phyloP scores from a whole-genome alignment of 2,329 filamentous ascomycete species.

The Botrytis paeoniae region DNA sequence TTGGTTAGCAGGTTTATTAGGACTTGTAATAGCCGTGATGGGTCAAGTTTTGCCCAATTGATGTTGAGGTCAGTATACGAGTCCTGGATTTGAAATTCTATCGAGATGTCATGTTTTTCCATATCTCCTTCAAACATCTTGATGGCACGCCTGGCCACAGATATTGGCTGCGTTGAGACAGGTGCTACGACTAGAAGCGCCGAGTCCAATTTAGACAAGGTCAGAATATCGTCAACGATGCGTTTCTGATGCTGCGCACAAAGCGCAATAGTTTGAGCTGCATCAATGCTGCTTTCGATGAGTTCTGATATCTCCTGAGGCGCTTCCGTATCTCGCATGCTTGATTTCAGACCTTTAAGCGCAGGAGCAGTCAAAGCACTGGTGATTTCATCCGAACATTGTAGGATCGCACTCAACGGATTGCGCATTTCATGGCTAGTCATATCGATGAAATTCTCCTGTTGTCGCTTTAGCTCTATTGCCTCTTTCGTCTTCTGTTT shows the following conservation, averaged over 20 bases:
- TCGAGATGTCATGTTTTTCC: constrained; percentile 66
- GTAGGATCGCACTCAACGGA: constrained; percentile 69
- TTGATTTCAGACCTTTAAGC: background rate
- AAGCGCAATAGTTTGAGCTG: constrained; percentile 76
- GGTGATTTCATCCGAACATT: constrained; percentile 60
- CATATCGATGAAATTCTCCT: constrained; percentile 80
- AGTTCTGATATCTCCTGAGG: constrained; percentile 46
- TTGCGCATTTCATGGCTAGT: constrained; percentile 72
- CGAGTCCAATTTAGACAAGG: constrained; percentile 67
- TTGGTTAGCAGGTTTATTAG: constrained; percentile 80
- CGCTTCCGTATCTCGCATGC: background rate
- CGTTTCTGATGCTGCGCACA: constrained; percentile 71
- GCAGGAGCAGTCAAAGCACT: constrained; percentile 14
- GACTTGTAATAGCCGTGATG: constrained; percentile 74
- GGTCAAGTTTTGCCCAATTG: constrained; percentile 72
- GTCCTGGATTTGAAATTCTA: constrained; percentile 66
- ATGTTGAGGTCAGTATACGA: constrained; percentile 63
- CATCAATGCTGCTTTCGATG: constrained; percentile 61
- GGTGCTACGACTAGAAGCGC: constrained; percentile 68
- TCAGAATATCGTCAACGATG: constrained; percentile 66
- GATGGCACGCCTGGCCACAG: constrained; percentile 64
- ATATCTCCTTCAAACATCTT: constrained; percentile 81
- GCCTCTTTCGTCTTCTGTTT: constrained; percentile 47
- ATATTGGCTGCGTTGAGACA: constrained; percentile 63
- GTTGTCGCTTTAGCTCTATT: constrained; percentile 61